Evolutionary conservation across 208 protist genomes (phyloP), one percentile per base, ranked within the genome.

Genomic region (Perkinsela sp.): DNA sequence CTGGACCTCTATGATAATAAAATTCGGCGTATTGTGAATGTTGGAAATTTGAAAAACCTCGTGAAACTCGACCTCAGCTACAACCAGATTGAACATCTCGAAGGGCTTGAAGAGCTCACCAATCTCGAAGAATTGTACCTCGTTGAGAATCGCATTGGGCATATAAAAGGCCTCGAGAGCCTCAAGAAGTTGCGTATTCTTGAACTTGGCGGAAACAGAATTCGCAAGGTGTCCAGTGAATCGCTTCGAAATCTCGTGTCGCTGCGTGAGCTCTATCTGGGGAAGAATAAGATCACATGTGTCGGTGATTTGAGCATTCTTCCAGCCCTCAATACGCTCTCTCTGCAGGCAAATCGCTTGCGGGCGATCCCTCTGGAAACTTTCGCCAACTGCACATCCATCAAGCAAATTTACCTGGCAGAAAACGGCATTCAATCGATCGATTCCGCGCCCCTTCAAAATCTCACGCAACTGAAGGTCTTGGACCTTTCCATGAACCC

Each of bases 1-100:
- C 76, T 94, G 0, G 89, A 94, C 67, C 70, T 94, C 30, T 94
- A 91, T 68, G 89, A 92, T 73, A 94, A 94, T 76, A 90, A 94
- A 68, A 80, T 94, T 66, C 72, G 74, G 2, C 87, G 83, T 67
- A 40, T 93, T 6, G 68, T 79, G 0, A 29, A 68, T n/a, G 13
- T 32, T 28, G 28, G 67, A 1, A 79, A 80, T 0, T 87, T 89
- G 70, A 40, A 66, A 1, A 69, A 68, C n/a, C 70, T 90, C 2
- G 74, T 73, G 13, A 90, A 85, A 73, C 77, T 92, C 1, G 86
- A 92, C 75, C 68, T 92, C 28, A 89, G 82, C 75, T 94, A 92
- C 75, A 94, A 92, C 70, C 80, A 92, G 65, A 79, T 92, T 32
- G 74, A 78, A 67, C 75, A 85, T 16, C 84, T 91, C 30, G 29